phyloP scores from a whole-genome alignment of 2,329 filamentous ascomycete species.

The Tricladium varicosporioides region DNA sequence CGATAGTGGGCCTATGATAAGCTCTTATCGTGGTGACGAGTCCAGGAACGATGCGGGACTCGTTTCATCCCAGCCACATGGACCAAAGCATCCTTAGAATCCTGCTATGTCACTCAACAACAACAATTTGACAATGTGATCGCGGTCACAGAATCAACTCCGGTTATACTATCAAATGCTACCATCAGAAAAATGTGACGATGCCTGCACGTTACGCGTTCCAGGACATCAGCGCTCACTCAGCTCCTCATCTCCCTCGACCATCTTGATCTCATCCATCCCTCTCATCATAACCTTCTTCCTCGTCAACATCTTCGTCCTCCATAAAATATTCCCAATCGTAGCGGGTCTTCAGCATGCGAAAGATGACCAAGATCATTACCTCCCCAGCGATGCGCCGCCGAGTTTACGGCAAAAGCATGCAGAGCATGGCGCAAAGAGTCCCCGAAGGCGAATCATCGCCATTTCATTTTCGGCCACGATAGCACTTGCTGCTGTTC shows the following conservation, averaged over 20 bases:
- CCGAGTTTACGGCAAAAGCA: slow-evolving; percentile 56
- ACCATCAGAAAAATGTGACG: slow-evolving; percentile 32
- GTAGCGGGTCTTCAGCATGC: slow-evolving; percentile 56
- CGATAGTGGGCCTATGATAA: neutral
- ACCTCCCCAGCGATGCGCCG: slow-evolving; percentile 62
- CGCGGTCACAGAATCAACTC: slow-evolving; percentile 11
- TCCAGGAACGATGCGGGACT: neutral
- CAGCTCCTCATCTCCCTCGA: slow-evolving; percentile 36
- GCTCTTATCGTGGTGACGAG: neutral
- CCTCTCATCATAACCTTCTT: slow-evolving; percentile 73
- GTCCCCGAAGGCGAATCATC: slow-evolving; percentile 48
- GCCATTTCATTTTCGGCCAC: slow-evolving; percentile 73
- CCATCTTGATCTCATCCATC: slow-evolving; percentile 57
- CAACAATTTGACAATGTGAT: slow-evolving; percentile 8
- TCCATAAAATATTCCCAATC: slow-evolving; percentile 69
- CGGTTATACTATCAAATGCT: slow-evolving; percentile 28
- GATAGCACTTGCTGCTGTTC: slow-evolving; percentile 71
- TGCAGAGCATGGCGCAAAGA: slow-evolving; percentile 55
- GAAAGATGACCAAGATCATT: slow-evolving; percentile 56
- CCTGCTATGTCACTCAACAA: neutral
- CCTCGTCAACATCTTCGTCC: slow-evolving; percentile 59
- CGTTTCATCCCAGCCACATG: neutral
- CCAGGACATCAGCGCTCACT: slow-evolving; percentile 9
- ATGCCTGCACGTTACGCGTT: slow-evolving; percentile 16
- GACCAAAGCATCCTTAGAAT: neutral